phyloP scores from a whole-genome alignment of 345 rosid genomes.

The Triadica sebifera region DNA sequence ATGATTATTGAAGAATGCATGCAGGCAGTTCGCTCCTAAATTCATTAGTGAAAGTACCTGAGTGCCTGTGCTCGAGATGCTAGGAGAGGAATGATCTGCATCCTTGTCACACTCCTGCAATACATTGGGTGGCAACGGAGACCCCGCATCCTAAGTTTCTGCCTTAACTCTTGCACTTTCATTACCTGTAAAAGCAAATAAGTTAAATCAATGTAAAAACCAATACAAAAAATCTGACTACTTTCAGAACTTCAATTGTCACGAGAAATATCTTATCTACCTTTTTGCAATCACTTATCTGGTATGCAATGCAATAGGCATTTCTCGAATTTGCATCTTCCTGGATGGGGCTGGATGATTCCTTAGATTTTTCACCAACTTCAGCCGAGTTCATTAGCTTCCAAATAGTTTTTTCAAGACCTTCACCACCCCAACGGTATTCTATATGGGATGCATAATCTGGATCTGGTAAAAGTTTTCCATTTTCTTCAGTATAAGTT shows the following conservation, averaged over 20 bases:
- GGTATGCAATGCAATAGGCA: slow-evolving; percentile 69
- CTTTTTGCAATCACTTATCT: slow-evolving; percentile 59
- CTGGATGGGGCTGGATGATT: slow-evolving; percentile 45
- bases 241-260: not conserved
- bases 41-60: slow-evolving; percentile 41
- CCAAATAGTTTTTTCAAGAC: slow-evolving; percentile 86
- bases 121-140: slow-evolving; percentile 98
- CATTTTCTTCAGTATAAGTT: slow-evolving; percentile 50
- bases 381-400: slow-evolving; percentile 70
- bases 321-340: slow-evolving; percentile 65
- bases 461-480: slow-evolving; percentile 74
- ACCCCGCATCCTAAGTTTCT: slow-evolving; percentile 88
- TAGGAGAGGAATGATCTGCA: slow-evolving; percentile 83
- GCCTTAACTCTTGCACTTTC: slow-evolving; percentile 83
- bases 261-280: slow-evolving; percentile 30
- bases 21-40: not conserved
- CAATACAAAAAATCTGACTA: not conserved
- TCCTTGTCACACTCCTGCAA: slow-evolving; percentile 71
- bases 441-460: slow-evolving; percentile 87
- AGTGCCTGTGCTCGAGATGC: slow-evolving; percentile 96
- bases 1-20: not conserved
- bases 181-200: slow-evolving; percentile 49
- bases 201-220: slow-evolving; percentile 15
- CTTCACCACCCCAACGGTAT: slow-evolving; percentile 87
- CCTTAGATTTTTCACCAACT: slow-evolving; percentile 41